These are phyloP conservation scores for Sinapis alba DNA, from an alignment of 441 rosid species.

Conservation along the genomic window DNA sequence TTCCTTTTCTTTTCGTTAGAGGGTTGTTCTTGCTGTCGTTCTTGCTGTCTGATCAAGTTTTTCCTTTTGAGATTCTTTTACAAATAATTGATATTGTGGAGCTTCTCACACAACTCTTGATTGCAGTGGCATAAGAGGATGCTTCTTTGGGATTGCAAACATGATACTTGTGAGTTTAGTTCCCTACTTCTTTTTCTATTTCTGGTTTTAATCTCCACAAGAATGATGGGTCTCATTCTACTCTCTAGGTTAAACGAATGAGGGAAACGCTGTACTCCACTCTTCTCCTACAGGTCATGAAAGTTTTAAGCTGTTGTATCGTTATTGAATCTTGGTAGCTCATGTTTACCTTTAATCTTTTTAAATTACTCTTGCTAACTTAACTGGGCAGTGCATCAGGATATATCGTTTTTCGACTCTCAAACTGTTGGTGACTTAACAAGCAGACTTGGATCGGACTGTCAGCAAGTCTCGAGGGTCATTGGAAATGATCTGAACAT, in stretches of 20 bases:
- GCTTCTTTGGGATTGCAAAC: constrained; percentile 92
- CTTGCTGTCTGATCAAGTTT: background rate
- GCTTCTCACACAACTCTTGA: constrained; percentile 42
- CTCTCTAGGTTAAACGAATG: constrained; percentile 86
- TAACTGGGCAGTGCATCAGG: constrained; percentile 48
- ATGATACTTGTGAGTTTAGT: constrained; percentile 90
- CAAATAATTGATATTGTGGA: constrained; percentile 23
- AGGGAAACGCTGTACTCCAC: constrained; percentile 87
- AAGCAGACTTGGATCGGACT: constrained; percentile 97
- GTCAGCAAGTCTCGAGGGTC: constrained; percentile 97
- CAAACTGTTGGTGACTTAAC: constrained; percentile 98
- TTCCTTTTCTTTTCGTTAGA: background rate
- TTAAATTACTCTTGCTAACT: constrained; percentile 13
- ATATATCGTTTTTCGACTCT: constrained; percentile 88
- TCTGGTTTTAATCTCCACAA: constrained; percentile 5
- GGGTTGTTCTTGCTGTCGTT: background rate
- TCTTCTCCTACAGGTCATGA: constrained; percentile 84
- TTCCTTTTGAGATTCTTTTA: constrained; percentile 15
- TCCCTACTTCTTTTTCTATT: background rate
- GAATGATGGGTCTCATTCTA: constrained; percentile 20
- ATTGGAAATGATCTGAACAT: constrained; percentile 92
- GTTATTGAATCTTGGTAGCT: constrained; percentile 18
- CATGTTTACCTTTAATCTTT: too few species aligned
- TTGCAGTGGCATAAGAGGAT: constrained; percentile 88
- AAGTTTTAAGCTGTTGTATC: constrained; percentile 13